A percentile compares a stretch with the other conserved stretches of the same genome.
Conservation (phyloP, 192 early-diverging fungal species). For the Podila clonocystis region DNA sequence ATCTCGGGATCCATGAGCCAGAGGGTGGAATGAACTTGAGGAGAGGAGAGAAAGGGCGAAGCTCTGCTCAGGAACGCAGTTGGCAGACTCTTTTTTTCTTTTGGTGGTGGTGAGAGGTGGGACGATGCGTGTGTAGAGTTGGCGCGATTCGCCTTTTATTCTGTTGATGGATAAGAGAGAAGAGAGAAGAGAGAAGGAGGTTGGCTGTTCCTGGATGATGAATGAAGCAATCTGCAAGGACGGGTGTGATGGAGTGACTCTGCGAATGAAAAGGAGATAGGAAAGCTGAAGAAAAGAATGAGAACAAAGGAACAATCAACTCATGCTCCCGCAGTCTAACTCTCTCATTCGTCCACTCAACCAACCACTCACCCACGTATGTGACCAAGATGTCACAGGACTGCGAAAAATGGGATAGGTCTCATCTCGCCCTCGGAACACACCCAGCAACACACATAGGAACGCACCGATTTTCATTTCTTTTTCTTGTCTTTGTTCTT, state of each 20-base stretch:
- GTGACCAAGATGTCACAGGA: background rate
- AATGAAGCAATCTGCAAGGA: background rate
- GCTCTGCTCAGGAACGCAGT: background rate
- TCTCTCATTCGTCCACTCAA: too few relatives aligned
- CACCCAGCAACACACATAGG: too few relatives aligned
- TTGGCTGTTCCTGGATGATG: background rate
- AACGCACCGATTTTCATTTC: background rate
- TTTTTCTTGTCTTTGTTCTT: background rate
- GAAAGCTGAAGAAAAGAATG: background rate
- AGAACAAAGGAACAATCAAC: background rate
- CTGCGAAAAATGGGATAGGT: background rate
- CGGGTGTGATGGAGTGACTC: background rate
- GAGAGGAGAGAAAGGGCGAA: too few relatives aligned
- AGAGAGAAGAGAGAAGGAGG: background rate
- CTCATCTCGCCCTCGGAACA: background rate
- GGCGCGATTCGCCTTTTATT: too few relatives aligned
- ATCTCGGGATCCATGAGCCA: slow-evolving; percentile 43
- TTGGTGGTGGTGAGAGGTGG: background rate
- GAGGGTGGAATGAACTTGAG: background rate
- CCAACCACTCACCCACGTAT: background rate
- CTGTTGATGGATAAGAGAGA: background rate
- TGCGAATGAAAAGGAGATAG: background rate
- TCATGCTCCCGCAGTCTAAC: too few relatives aligned
- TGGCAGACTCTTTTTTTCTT: background rate
- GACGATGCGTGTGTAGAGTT: background rate